Percentiles rank a stretch among this genome's conserved stretches.
phyloP scores from a whole-genome alignment of 2,329 filamentous ascomycete species.

The Sclerotinia trifoliorum region DNA sequence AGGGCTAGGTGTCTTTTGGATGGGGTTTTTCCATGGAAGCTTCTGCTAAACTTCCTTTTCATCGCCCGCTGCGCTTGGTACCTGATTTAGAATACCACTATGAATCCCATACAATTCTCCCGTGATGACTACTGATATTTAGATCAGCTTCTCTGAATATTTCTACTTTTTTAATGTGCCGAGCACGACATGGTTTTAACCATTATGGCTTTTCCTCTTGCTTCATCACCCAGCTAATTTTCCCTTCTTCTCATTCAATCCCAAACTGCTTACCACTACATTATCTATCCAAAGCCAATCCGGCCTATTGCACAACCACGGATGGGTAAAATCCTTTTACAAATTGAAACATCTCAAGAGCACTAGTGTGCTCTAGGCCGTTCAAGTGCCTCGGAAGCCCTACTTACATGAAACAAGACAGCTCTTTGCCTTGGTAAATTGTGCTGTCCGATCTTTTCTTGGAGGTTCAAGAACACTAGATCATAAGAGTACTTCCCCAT shows the following conservation, averaged over 20 bases:
- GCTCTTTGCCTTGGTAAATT: background rate
- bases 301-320: background rate
- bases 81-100: slow-evolving; percentile 4
- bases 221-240: background rate
- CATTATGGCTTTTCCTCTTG: background rate
- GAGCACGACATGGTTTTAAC: background rate
- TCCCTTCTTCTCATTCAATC: background rate
- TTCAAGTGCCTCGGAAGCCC: slow-evolving; percentile 6
- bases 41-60: background rate
- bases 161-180: background rate
- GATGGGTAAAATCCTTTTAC: background rate
- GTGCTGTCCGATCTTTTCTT: slow-evolving; percentile 11
- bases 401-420: slow-evolving; percentile 16
- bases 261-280: background rate
- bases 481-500: slow-evolving; percentile 22
- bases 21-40: background rate
- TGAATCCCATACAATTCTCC: background rate
- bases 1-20: background rate
- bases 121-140: slow-evolving; percentile 3
- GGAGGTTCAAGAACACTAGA: slow-evolving; percentile 1
- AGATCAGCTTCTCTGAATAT: background rate
- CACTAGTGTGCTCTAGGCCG: slow-evolving; percentile 4
- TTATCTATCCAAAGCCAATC: background rate
- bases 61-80: slow-evolving; percentile 6
- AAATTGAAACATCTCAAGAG: slow-evolving; percentile 15